Evolutionary conservation across 2,329 filamentous ascomycete genomes (phyloP), one percentile per base, ranked within the genome.

Genomic region (Dactylellina sp.): DNA sequence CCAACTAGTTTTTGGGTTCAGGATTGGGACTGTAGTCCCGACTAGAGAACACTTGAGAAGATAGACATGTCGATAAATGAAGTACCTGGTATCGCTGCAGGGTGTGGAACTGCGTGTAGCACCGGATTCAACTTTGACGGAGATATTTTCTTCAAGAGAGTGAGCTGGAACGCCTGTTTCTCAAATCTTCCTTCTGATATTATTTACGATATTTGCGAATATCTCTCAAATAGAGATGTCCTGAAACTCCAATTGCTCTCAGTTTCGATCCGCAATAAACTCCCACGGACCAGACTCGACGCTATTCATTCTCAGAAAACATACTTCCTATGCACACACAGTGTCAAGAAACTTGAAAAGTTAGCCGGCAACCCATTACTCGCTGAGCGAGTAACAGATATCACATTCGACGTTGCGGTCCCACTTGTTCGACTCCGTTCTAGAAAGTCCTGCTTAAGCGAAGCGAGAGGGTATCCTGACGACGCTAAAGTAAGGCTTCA

Each of bases 291-390:
- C 5, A 53, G 66, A 20, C 52, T 72, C 14, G 40, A 52, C 11
- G 52, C 55, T 37, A 72, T 72, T 20, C 59, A 72, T 35, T 49
- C 59, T n/a, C 35, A 72, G 18, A 72, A 72, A 25, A 64, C 66
- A 20, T 72, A 72, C 16, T 72, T 53, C 28, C 60, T 72, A 18
- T 72, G 66, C n/a, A 52, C 52, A 18, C 18, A 72, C 46, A 72
- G 66, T 28, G 39, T 72, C n/a, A 44, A 60, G 39, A 64, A 64
- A 35, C 53, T 72, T 12, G 60, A 64, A n/a, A 57, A 44, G 22
- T 40, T 72, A 37, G 18, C 52, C 25, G 16, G 53, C 2, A 50
- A 64, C 9, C 66, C 66, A 7, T 22, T 28, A 25, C 44, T 72
- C 14, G 52, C 66, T 4, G 44, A 28, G 20, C 66, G 52, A 14